These are phyloP conservation scores for Akanthomyces muscarius DNA, from an alignment of 2,329 filamentous ascomycete genomes.

Conservation along the genomic window DNA sequence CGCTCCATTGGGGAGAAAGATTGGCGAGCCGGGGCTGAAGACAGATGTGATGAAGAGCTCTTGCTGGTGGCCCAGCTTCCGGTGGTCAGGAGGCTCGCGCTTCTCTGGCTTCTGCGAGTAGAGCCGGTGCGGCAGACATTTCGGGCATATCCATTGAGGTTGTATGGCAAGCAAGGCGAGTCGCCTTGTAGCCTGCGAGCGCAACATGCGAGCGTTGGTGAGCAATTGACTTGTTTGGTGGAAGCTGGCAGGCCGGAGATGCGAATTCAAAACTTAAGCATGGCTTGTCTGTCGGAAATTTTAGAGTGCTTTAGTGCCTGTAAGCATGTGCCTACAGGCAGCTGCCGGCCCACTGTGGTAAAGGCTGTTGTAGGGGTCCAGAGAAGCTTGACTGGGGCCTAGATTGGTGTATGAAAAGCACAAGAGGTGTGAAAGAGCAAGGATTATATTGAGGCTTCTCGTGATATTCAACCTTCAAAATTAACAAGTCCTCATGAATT, in stretches of 20 bases:
- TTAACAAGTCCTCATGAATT: too few relatives aligned
- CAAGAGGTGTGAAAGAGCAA: too few relatives aligned
- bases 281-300: neutral
- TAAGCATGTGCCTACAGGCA: neutral
- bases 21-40: slow-evolving; percentile 80
- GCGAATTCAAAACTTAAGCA: neutral
- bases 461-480: too few relatives aligned
- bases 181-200: slow-evolving; percentile 24
- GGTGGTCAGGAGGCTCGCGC: slow-evolving; percentile 49
- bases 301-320: neutral
- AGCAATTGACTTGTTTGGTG: slow-evolving; percentile 11
- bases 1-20: slow-evolving; percentile 78
- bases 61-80: slow-evolving; percentile 59
- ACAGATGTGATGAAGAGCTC: slow-evolving; percentile 74
- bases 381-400: neutral
- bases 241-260: neutral
- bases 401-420: neutral
- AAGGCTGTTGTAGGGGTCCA: neutral
- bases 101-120: slow-evolving; percentile 30
- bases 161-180: slow-evolving; percentile 20
- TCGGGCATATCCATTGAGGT: slow-evolving; percentile 31
- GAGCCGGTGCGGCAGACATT: slow-evolving; percentile 26
- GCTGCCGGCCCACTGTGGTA: neutral
- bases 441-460: too few relatives aligned
- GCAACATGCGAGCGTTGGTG: slow-evolving; percentile 28